Evolutionary conservation across 441 rosid genomes (phyloP).

Genomic region (Populus trichocarpa): DNA sequence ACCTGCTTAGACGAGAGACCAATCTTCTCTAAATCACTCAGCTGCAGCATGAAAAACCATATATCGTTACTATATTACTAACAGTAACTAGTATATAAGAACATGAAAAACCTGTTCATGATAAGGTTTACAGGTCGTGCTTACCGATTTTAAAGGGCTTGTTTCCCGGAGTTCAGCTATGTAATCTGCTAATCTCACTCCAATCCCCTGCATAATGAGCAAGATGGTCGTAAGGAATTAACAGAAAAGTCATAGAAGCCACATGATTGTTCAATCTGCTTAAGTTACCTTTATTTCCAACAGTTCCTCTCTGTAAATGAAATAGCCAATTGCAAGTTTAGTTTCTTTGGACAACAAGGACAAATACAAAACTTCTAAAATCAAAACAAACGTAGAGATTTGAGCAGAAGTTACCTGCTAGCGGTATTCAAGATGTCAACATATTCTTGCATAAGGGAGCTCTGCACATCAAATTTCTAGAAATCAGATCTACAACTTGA

Average conservation of each 20-base stretch:
- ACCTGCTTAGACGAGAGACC: constrained; percentile 88
- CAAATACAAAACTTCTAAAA: neutral
- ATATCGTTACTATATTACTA: neutral
- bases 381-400: neutral
- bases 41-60: constrained; percentile 36
- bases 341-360: constrained; percentile 11
- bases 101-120: neutral
- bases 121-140: neutral
- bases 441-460: constrained; percentile 54
- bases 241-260: neutral
- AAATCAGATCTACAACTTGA: constrained; percentile 13
- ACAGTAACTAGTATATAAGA: neutral
- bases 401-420: constrained; percentile 45
- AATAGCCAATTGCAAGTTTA: constrained; percentile 12
- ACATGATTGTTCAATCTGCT: neutral
- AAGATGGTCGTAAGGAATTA: constrained; percentile 1
- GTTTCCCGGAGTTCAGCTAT: constrained; percentile 66
- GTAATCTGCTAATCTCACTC: constrained; percentile 73
- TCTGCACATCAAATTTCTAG: constrained; percentile 36
- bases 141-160: constrained; percentile 66
- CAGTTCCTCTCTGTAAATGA: constrained; percentile 65
- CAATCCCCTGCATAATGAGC: constrained; percentile 58
- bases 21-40: constrained; percentile 66
- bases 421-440: constrained; percentile 68
- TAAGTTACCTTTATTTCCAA: constrained; percentile 59